A percentile compares a stretch with the other conserved stretches of the same genome.
Evolutionary conservation across 164 flowering plant species (phyloP).

Genomic region (Stephania cephalantha): DNA sequence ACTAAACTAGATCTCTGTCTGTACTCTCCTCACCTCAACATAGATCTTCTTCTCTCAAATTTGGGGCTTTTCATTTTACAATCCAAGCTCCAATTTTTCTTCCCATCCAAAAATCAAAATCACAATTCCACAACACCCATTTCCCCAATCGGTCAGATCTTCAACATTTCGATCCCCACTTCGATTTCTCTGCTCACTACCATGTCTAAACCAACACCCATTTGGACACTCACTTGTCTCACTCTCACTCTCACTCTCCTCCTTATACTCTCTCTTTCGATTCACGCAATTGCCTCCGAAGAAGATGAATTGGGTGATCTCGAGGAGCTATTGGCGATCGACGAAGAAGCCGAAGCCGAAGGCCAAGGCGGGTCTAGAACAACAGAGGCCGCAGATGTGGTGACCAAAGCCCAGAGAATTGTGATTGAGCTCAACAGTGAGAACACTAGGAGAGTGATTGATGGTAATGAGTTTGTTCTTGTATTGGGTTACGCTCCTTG

Average conservation of each 20-base stretch:
- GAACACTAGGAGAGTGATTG: slow-evolving; percentile 43
- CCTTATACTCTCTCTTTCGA: slow-evolving; percentile 27
- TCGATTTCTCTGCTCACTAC: slow-evolving; percentile 1
- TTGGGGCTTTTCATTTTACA: no score
- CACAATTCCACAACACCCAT: no score
- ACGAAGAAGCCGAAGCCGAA: slow-evolving; percentile 41
- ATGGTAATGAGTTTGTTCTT: slow-evolving; percentile 62
- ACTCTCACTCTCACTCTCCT: slow-evolving; percentile 29
- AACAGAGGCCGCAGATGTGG: slow-evolving; percentile 50
- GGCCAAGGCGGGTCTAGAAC: slow-evolving; percentile 15
- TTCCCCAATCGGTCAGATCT: background rate
- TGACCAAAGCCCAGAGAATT: slow-evolving; percentile 65
- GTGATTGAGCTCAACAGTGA: slow-evolving; percentile 67
- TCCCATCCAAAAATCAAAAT: no score
- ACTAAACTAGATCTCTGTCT: background rate
- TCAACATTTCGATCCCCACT: background rate
- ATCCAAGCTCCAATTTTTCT: no score
- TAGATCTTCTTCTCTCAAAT: no score
- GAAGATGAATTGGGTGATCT: slow-evolving; percentile 47
- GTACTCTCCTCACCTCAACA: no score
- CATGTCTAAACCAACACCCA: slow-evolving; percentile 34
- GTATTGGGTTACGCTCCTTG: slow-evolving; percentile 93
- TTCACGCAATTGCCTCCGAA: slow-evolving; percentile 20
- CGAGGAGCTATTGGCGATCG: slow-evolving; percentile 64
- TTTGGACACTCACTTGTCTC: slow-evolving; percentile 33